These are phyloP conservation scores for Fusarium sp. DNA, from an alignment of 2,329 filamentous ascomycete genomes.

Conservation along the genomic window DNA sequence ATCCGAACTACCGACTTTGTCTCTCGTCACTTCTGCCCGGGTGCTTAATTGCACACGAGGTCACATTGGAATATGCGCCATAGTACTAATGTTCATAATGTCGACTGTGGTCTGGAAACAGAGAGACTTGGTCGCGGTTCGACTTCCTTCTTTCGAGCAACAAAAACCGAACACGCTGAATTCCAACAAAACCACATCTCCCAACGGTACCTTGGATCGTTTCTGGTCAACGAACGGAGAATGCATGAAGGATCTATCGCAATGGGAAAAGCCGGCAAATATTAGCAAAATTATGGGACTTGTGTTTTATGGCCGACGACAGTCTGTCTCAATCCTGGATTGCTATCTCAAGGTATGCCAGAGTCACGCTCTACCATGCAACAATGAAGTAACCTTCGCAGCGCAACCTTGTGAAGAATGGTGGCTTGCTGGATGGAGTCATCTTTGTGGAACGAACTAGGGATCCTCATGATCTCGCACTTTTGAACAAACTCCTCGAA, in stretches of 20 bases:
- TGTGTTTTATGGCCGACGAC: constrained; percentile 61
- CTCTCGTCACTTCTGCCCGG: not conserved
- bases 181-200: not conserved
- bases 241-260: constrained; percentile 26
- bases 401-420: constrained; percentile 60
- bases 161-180: constrained; percentile 1
- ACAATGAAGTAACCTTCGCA: constrained; percentile 33
- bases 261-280: constrained; percentile 37
- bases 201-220: constrained; percentile 20
- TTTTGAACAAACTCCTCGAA: constrained; percentile 55
- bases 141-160: constrained; percentile 22
- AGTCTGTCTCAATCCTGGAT: constrained; percentile 60
- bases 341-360: constrained; percentile 58
- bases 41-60: constrained; percentile 30
- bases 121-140: constrained; percentile 28
- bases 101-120: constrained; percentile 35
- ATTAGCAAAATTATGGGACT: constrained; percentile 57
- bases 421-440: constrained; percentile 59
- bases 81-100: constrained; percentile 39
- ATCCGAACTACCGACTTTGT: constrained; percentile 2
- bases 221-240: constrained; percentile 46
- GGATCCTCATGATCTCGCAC: constrained; percentile 54
- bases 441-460: constrained; percentile 59
- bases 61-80: constrained; percentile 31
- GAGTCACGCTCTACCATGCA: not conserved